Percentiles rank a stretch among this genome's conserved stretches.
Conservation (phyloP, 2,329 filamentous ascomycete genomes). For the Gaeumannomyces tritici region DNA sequence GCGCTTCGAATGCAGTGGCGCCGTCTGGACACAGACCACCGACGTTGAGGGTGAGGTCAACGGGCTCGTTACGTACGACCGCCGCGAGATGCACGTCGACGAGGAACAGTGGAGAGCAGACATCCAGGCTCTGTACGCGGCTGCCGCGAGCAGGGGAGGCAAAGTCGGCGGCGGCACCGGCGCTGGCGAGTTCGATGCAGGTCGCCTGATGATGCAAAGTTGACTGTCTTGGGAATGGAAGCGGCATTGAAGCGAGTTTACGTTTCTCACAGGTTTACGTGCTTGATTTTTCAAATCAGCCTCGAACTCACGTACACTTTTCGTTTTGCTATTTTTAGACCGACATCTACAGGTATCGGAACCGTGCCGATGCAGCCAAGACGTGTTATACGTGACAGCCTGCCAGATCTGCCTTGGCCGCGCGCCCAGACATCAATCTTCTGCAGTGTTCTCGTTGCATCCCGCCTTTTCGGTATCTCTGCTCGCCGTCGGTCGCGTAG, state of each 20-base stretch:
- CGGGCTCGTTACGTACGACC: conserved; percentile 60
- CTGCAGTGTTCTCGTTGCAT: neutral
- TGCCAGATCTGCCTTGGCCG: neutral
- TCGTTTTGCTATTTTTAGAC: neutral
- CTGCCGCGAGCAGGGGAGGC: conserved; percentile 25
- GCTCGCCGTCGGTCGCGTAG: neutral
- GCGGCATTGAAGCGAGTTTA: neutral
- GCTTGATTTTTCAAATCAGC: neutral
- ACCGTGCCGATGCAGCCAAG: neutral
- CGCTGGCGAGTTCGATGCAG: neutral
- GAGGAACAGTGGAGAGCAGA: conserved; percentile 48
- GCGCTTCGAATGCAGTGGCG: conserved; percentile 53
- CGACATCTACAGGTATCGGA: no score
- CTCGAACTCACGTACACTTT: neutral
- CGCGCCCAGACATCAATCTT: neutral
- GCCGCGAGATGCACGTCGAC: conserved; percentile 48
- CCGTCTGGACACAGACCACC: conserved; percentile 64
- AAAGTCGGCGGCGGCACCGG: neutral
- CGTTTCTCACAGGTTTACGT: neutral
- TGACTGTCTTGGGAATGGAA: neutral
- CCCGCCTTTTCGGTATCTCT: neutral
- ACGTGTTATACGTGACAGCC: neutral
- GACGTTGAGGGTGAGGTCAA: conserved; percentile 70
- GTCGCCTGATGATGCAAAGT: neutral
- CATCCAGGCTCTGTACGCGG: conserved; percentile 49